These are phyloP conservation scores for Conticribra weissflogii DNA, from an alignment of 108 stramenopile genomes.

Conservation along the genomic window DNA sequence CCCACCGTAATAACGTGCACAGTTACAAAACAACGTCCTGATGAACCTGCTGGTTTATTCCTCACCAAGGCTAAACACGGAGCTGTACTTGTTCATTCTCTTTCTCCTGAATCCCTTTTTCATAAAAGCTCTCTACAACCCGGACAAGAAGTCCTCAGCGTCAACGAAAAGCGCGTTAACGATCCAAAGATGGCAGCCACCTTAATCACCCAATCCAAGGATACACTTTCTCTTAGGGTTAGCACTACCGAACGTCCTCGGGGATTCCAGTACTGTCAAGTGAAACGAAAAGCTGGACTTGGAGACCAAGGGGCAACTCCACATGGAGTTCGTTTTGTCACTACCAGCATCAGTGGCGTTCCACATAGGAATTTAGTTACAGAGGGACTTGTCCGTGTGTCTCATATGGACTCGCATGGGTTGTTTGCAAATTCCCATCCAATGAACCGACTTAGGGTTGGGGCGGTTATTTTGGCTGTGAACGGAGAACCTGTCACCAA, in stretches of 20 bases:
- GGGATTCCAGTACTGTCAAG: conserved; percentile 44
- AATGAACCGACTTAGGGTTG: conserved; percentile 36
- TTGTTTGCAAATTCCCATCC: conserved; percentile 33
- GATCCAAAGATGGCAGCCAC: conserved; percentile 47
- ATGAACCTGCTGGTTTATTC: conserved; percentile 33
- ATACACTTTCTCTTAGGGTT: conserved; percentile 18
- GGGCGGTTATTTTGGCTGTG: conserved; percentile 28
- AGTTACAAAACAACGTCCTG: conserved; percentile 17
- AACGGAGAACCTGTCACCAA: conserved; percentile 35
- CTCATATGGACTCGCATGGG: conserved; percentile 27
- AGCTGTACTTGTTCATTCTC: conserved; percentile 32
- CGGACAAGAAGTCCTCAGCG: conserved; percentile 42
- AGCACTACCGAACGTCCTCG: conserved; percentile 20
- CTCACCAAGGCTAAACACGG: conserved; percentile 39
- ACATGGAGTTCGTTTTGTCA: conserved; percentile 36
- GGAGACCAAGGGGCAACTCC: conserved; percentile 13
- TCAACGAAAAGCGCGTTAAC: conserved; percentile 43
- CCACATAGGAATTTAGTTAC: conserved; percentile 13
- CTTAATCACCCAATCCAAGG: conserved; percentile 30
- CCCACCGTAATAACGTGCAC: conserved; percentile 33
- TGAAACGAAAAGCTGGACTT: conserved; percentile 10
- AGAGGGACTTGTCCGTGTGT: conserved; percentile 32
- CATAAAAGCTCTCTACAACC: conserved; percentile 8
- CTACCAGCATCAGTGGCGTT: conserved; percentile 32
- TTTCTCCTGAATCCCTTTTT: conserved; percentile 32